Percentiles rank a stretch among this genome's conserved stretches.
Evolutionary conservation across 331 rosid genomes (phyloP).

Genomic region (Malus hybrid): DNA sequence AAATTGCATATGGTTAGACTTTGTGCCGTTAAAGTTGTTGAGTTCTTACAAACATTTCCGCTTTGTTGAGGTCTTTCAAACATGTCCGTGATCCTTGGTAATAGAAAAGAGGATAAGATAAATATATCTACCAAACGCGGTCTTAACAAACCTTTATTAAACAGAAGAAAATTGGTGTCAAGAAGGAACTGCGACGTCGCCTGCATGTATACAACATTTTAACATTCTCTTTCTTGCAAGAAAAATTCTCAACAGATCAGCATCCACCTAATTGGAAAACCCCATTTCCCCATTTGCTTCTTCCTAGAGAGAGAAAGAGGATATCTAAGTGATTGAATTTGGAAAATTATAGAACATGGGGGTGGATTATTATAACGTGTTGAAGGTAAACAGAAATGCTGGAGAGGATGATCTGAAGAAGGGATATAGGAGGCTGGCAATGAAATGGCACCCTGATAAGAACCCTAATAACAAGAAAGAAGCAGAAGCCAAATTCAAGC

Average conservation of each 20-base stretch:
- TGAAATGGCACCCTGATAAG: slow-evolving; percentile 99
- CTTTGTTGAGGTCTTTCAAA: too few relatives aligned
- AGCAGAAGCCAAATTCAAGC: slow-evolving; percentile 97
- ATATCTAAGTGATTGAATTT: slow-evolving; percentile 14
- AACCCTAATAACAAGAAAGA: slow-evolving; percentile 75
- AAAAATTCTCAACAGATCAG: background rate
- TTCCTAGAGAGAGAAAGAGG: background rate
- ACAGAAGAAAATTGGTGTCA: background rate
- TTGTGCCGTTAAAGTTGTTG: background rate
- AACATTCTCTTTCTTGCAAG: background rate
- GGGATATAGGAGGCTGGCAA: slow-evolving; percentile 78
- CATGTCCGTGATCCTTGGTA: slow-evolving; percentile 1
- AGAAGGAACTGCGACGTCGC: too few relatives aligned
- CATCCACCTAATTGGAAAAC: background rate
- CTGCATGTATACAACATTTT: too few relatives aligned
- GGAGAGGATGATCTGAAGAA: slow-evolving; percentile 89
- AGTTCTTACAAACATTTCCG: background rate
- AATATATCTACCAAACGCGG: background rate
- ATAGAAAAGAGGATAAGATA: background rate
- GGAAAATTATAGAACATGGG: slow-evolving; percentile 44
- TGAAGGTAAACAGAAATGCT: slow-evolving; percentile 68
- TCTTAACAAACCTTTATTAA: background rate
- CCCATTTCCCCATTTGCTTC: background rate
- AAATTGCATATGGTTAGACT: background rate
- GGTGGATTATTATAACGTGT: slow-evolving; percentile 71